Conservation (phyloP, 1,284 basidiomycete species). For the Melampsora americana region DNA sequence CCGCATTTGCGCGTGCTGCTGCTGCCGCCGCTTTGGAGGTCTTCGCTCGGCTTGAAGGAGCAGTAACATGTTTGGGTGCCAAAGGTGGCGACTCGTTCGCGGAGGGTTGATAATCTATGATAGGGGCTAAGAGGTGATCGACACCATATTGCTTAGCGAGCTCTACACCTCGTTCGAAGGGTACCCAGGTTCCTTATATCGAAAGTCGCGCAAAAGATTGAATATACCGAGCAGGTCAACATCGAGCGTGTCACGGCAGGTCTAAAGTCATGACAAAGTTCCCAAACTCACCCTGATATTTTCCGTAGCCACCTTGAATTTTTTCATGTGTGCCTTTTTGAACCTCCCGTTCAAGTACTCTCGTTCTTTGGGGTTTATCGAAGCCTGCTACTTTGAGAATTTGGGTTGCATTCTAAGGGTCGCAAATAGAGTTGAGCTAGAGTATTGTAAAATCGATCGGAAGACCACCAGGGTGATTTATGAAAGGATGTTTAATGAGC, state of each 20-base stretch:
- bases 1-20: conserved; percentile 18
- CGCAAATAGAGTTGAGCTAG: background rate
- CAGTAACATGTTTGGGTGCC: conserved; percentile 90
- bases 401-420: conserved; percentile 80
- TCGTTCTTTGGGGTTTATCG: conserved; percentile 96
- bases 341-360: conserved; percentile 94
- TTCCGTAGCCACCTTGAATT: conserved; percentile 98
- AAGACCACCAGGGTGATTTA: background rate
- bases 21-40: conserved; percentile 55
- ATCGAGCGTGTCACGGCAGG: background rate
- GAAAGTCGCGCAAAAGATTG: background rate
- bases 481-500: background rate
- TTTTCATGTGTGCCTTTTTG: conserved; percentile 99
- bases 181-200: conserved; percentile 89
- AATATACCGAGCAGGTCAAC: conserved; percentile 13
- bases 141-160: conserved; percentile 93
- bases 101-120: conserved; percentile 89
- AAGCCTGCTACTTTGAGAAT: conserved; percentile 99
- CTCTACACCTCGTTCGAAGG: conserved; percentile 80
- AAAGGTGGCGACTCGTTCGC: conserved; percentile 83
- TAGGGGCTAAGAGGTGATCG: conserved; percentile 79
- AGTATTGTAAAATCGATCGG: background rate
- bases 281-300: conserved; percentile 81
- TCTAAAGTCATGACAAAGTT: conserved; percentile 6
- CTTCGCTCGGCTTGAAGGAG: conserved; percentile 61